Evolutionary conservation across 2,329 filamentous ascomycete genomes (phyloP), one percentile per base, ranked within the genome.

Genomic region (Neopestalotiopsis rosae): DNA sequence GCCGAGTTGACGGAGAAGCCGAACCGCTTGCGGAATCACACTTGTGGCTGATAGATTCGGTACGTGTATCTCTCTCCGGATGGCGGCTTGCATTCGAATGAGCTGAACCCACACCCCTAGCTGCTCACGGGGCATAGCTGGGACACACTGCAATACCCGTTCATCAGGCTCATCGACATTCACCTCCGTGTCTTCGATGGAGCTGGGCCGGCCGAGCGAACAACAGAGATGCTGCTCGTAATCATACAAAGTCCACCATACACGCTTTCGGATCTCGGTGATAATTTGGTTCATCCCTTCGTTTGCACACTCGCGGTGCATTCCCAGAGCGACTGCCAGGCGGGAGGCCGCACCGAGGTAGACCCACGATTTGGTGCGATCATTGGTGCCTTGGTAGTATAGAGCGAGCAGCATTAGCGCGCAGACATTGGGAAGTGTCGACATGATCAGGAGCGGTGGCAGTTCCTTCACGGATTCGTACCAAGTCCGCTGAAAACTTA

Each of bases 311-410:
- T 83, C 81, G 40, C 81, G 78, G 69, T 84, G 82, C 79, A 84
- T 81, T 3, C 82, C 82, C 66, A 83, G 76, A 14, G 80, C 81
- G 67, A 82, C 81, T 2, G 81, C 80, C 77, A 84, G 80, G 14
- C 81, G 78, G 13, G 80, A 81, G 9, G 79, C 81, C 42, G 79
- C 78, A 2, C 81, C 81, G 10, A 83, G 77, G 3, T 82, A 74
- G 64, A 81, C 76, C 77, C 80, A 83, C 1, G 80, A 78, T 65
- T 77, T 80, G 42, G 80, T 83, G 34, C 81, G 76, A 68, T 84
- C 81, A 13, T 81, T 82, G 32, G 78, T 77, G 45, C 79, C 81
- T 67, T 83, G 79, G 68, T 82, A 78, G 69, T 84, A 80, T 13
- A 83, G 66, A 28, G 81, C 80, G 12, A 83, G 76, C 5, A 84